These are phyloP conservation scores for Russula dissimulans DNA, from an alignment of 768 basidiomycete genomes.

Conservation along the genomic window DNA sequence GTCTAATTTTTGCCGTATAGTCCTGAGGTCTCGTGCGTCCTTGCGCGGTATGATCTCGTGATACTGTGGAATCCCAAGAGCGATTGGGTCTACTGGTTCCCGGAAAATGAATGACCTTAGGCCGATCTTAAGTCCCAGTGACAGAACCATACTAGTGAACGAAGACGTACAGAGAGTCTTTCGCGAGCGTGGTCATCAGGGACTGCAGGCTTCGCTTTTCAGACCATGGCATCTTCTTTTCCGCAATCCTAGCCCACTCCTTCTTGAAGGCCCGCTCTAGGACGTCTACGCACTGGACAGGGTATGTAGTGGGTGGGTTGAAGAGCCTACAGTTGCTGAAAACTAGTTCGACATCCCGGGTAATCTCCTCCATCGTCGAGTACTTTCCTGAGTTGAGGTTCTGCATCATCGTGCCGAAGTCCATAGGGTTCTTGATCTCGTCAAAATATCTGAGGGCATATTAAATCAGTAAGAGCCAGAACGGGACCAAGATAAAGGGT, in stretches of 20 bases:
- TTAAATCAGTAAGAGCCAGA: slow-evolving; percentile 5
- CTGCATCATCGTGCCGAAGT: slow-evolving; percentile 70
- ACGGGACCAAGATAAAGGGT: slow-evolving; percentile 26
- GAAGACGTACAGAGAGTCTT: slow-evolving; percentile 53
- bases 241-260: slow-evolving; percentile 76
- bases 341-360: slow-evolving; percentile 70
- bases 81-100: slow-evolving; percentile 82
- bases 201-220: slow-evolving; percentile 76
- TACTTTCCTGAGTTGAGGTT: slow-evolving; percentile 67
- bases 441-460: slow-evolving; percentile 62
- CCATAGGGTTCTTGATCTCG: slow-evolving; percentile 91
- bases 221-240: slow-evolving; percentile 60
- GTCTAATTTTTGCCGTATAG: slow-evolving; percentile 75
- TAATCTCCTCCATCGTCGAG: slow-evolving; percentile 71
- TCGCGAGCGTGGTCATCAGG: slow-evolving; percentile 56
- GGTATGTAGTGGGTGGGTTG: slow-evolving; percentile 76
- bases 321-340: slow-evolving; percentile 88
- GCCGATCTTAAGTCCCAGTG: not conserved
- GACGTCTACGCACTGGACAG: slow-evolving; percentile 57
- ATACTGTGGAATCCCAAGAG: slow-evolving; percentile 78
- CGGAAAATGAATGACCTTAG: slow-evolving; percentile 67
- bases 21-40: slow-evolving; percentile 78
- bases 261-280: slow-evolving; percentile 71
- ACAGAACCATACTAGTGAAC: slow-evolving; percentile 11
- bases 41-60: slow-evolving; percentile 77